Percentiles rank a stretch among this genome's conserved stretches.
Conservation (phyloP, 306 rosid genomes). For the Vicia villosa region DNA sequence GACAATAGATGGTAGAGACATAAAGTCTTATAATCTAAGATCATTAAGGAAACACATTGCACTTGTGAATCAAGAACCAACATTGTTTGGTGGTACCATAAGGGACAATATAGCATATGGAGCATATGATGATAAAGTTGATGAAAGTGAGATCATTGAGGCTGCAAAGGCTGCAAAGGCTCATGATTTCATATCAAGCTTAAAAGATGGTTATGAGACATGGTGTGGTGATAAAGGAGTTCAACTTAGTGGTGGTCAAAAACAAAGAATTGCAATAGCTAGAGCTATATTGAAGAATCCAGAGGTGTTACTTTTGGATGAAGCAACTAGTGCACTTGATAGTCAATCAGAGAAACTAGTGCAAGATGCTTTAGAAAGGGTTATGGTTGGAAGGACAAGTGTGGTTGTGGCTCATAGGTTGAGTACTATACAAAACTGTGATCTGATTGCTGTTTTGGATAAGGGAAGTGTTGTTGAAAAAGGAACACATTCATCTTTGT, state of each 20-base stretch:
- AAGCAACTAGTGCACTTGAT: slow-evolving; percentile 88
- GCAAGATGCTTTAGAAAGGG: slow-evolving; percentile 73
- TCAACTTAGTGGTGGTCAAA: slow-evolving; percentile 88
- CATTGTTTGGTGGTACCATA: slow-evolving; percentile 70
- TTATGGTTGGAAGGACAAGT: slow-evolving; percentile 92
- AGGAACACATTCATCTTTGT: slow-evolving; percentile 66
- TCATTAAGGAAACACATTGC: slow-evolving; percentile 70
- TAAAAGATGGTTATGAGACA: slow-evolving; percentile 74
- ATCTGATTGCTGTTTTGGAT: slow-evolving; percentile 70
- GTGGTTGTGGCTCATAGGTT: slow-evolving; percentile 92
- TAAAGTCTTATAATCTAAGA: slow-evolving; percentile 58
- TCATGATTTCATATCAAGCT: slow-evolving; percentile 74
- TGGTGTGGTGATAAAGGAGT: slow-evolving; percentile 85
- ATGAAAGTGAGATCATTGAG: slow-evolving; percentile 65
- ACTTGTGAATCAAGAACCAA: slow-evolving; percentile 85
- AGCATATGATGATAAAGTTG: slow-evolving; percentile 35
- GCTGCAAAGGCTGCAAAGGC: slow-evolving; percentile 81
- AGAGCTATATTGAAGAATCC: slow-evolving; percentile 82
- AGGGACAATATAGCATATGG: slow-evolving; percentile 75
- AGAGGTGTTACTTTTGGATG: slow-evolving; percentile 64
- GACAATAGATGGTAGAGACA: slow-evolving; percentile 60
- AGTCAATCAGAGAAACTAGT: slow-evolving; percentile 81
- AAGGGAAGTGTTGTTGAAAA: slow-evolving; percentile 78
- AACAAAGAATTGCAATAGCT: slow-evolving; percentile 86
- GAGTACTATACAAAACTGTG: slow-evolving; percentile 77